Conservation (phyloP, 805 yeast species). For the Saturnispora mendoncae region DNA sequence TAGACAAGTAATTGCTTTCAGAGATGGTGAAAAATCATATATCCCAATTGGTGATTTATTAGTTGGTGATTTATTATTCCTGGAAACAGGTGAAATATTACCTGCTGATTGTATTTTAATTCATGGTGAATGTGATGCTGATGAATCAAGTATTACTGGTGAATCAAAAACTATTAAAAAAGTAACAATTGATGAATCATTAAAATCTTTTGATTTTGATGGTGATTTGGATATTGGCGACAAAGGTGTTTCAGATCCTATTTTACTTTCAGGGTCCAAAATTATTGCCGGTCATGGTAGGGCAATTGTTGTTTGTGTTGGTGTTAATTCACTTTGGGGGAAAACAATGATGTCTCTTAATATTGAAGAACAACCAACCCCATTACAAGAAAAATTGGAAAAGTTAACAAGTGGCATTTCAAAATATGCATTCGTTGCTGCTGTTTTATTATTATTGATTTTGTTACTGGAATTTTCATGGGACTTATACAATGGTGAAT, state of each 20-base stretch:
- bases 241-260: constrained; percentile 56
- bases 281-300: constrained; percentile 78
- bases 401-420: constrained; percentile 87
- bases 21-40: constrained; percentile 60
- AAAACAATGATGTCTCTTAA: constrained; percentile 82
- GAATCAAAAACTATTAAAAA: constrained; percentile 81
- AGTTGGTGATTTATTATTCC: constrained; percentile 75
- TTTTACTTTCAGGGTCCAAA: constrained; percentile 86
- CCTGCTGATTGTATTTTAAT: constrained; percentile 82
- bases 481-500: constrained; percentile 13
- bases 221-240: constrained; percentile 31
- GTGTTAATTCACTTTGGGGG: constrained; percentile 83
- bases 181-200: constrained; percentile 40
- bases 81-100: constrained; percentile 91
- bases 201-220: constrained; percentile 22
- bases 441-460: constrained; percentile 70
- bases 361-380: constrained; percentile 77
- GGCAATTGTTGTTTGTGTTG: constrained; percentile 85
- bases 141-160: constrained; percentile 90
- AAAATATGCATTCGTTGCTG: constrained; percentile 85
- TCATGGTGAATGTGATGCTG: constrained; percentile 73
- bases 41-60: constrained; percentile 65
- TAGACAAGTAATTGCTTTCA: constrained; percentile 64
- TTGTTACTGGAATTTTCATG: constrained; percentile 58
- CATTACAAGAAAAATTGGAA: constrained; percentile 75